Conservation (phyloP, 2,329 filamentous ascomycete species). For the Fusarium concolor region DNA sequence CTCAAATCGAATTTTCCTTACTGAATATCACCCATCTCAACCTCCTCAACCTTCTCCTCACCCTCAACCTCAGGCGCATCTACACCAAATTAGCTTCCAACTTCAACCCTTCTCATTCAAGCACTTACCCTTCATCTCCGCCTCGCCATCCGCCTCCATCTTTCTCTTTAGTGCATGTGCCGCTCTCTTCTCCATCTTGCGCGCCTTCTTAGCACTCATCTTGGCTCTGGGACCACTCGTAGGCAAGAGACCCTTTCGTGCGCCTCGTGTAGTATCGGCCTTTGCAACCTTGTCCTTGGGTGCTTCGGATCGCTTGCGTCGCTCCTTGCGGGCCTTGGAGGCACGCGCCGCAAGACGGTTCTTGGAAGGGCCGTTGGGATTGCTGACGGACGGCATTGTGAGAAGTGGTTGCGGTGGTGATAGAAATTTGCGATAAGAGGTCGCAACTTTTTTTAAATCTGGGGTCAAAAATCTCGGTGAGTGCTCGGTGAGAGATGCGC, state of each 20-base stretch:
- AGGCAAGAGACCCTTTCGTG: slow-evolving; percentile 64
- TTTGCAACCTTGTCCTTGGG: slow-evolving; percentile 55
- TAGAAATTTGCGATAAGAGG: slow-evolving; percentile 25
- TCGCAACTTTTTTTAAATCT: slow-evolving; percentile 32
- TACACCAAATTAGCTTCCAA: slow-evolving; percentile 9
- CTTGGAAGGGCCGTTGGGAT: slow-evolving; percentile 67
- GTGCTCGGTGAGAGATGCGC: slow-evolving; percentile 23
- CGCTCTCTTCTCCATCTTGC: slow-evolving; percentile 67
- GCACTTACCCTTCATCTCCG: slow-evolving; percentile 60
- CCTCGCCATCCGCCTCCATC: slow-evolving; percentile 62
- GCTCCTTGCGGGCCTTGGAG: slow-evolving; percentile 57
- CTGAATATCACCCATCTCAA: slow-evolving; percentile 46
- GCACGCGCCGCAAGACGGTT: slow-evolving; percentile 63
- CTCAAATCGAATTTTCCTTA: background rate
- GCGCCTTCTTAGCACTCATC: slow-evolving; percentile 66
- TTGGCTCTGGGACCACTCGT: slow-evolving; percentile 65
- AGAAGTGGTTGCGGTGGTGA: background rate
- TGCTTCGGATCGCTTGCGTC: slow-evolving; percentile 56
- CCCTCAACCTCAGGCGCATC: slow-evolving; percentile 42
- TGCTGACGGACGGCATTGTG: slow-evolving; percentile 67
- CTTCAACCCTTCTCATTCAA: background rate
- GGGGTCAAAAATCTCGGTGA: slow-evolving; percentile 34
- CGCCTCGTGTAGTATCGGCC: slow-evolving; percentile 61
- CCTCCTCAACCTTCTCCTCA: slow-evolving; percentile 41
- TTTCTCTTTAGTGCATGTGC: slow-evolving; percentile 64